Evolutionary conservation across 2,329 filamentous ascomycete genomes (phyloP).

Genomic region (Dactylonectria macrodidyma): DNA sequence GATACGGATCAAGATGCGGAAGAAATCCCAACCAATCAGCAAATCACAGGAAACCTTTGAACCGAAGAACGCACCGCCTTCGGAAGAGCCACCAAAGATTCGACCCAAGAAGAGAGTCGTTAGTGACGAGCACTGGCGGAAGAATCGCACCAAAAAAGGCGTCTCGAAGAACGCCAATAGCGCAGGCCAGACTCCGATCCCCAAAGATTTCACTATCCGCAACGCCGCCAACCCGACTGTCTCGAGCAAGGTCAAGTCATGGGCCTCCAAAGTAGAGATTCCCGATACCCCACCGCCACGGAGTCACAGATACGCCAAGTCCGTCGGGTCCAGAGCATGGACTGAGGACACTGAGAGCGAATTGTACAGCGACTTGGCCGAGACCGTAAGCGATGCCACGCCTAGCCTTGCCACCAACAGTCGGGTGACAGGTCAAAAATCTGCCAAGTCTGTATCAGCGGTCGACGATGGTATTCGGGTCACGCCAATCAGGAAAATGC

Average conservation of each 20-base stretch:
- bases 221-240: slow-evolving; percentile 69
- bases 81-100: slow-evolving; percentile 54
- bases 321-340: slow-evolving; percentile 46
- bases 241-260: slow-evolving; percentile 73
- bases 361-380: slow-evolving; percentile 46
- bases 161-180: slow-evolving; percentile 54
- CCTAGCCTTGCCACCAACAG: slow-evolving; percentile 45
- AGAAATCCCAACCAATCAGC: slow-evolving; percentile 58
- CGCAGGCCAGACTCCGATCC: slow-evolving; percentile 57
- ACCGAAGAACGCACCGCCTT: slow-evolving; percentile 43
- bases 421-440: slow-evolving; percentile 38
- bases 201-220: slow-evolving; percentile 70
- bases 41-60: slow-evolving; percentile 46
- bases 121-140: slow-evolving; percentile 92
- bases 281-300: slow-evolving; percentile 58
- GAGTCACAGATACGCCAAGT: slow-evolving; percentile 56
- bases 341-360: slow-evolving; percentile 48
- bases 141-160: slow-evolving; percentile 64
- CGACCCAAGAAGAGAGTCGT: slow-evolving; percentile 93
- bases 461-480: slow-evolving; percentile 62
- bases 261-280: slow-evolving; percentile 70
- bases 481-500: slow-evolving; percentile 55
- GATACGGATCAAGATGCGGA: slow-evolving; percentile 68
- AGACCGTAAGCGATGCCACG: slow-evolving; percentile 50
- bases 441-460: slow-evolving; percentile 45